Conservation (phyloP, 257 asterid species). For the Solanum dulcamara region DNA sequence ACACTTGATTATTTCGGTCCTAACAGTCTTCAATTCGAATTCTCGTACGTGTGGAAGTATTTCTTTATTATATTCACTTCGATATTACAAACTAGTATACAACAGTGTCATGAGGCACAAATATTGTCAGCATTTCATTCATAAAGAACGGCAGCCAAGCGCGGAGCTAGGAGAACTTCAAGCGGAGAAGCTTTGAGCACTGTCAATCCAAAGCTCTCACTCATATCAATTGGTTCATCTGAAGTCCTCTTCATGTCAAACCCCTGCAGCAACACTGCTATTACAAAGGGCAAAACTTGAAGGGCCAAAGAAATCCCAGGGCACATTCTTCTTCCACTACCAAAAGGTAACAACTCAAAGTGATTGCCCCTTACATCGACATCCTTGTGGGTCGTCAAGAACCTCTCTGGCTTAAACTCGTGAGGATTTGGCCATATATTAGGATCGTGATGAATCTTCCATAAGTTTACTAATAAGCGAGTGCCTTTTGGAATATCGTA, state of each 20-base stretch:
- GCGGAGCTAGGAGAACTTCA: constrained; percentile 15
- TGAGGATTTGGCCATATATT: constrained; percentile 39
- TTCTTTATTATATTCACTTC: not conserved
- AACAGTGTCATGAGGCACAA: not conserved
- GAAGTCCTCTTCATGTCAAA: constrained; percentile 16
- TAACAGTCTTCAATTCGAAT: no score
- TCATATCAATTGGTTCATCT: constrained; percentile 30
- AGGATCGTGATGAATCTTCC: constrained; percentile 40
- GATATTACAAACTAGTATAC: not conserved
- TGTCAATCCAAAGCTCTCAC: constrained; percentile 26
- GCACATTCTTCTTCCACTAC: constrained; percentile 42
- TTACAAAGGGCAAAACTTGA: constrained; percentile 9
- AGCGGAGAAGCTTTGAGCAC: constrained; percentile 33
- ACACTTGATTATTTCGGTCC: no score
- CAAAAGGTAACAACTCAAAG: constrained; percentile 44
- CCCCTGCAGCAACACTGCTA: constrained; percentile 27
- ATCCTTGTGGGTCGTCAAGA: constrained; percentile 20
- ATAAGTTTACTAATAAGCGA: constrained; percentile 20
- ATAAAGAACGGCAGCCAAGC: constrained; percentile 15
- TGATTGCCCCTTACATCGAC: constrained; percentile 21
- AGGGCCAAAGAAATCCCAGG: constrained; percentile 22
- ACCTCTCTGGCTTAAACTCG: constrained; percentile 39
- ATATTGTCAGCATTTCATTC: not conserved
- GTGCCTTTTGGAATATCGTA: constrained; percentile 35
- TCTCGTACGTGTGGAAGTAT: no score